Evolutionary conservation across 768 basidiomycete species (phyloP), one percentile per base, ranked within the genome.

Genomic region (Kockovaella imperatae): DNA sequence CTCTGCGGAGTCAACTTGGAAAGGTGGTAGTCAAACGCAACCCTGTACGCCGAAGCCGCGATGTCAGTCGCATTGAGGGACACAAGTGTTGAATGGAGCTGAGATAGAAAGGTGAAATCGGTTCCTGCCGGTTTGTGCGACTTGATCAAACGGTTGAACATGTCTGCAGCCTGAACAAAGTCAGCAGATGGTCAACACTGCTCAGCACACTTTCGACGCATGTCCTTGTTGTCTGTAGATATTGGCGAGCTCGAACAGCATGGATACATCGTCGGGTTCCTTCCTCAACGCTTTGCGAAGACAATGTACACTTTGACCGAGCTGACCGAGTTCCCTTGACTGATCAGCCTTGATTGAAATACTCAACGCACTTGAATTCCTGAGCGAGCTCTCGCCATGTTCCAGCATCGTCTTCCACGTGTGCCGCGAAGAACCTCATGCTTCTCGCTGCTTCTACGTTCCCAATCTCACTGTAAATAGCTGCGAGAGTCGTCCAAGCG

Each of bases 401-500:
- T n/a, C 87, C 85, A 1, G 82, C 78, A 59, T 86, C 86, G 41
- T 84, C 80, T 38, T 78, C 77, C 43, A 99, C 74, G 75, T 96
- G 91, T 3, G 89, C 87, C 0, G 82, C 88, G 78, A 95, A 86
- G 35, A 97, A 84, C 39, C 84, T 77, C 43, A 89, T 76, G 65
- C 89, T 86, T 11, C 93, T 73, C 0, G 83, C 84, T 53, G 83
- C 84, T 43, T 83, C 76, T 2, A 69, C 66, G 49, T 91, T 79
- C 5, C 78, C 75, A 66, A 80, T 71, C 59, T 89, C 86, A 28
- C 81, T 78, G 63, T 88, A 84, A 59, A 86, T 87, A 54, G 83
- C 80, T 2, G 86, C 87, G 5, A 96, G 78, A 0, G 89, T 86
- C 6, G 81, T 80, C 91, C 91, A 99, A 1, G 89, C 86, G 2